A percentile compares a stretch with the other conserved stretches of the same genome.
Evolutionary conservation across 2,329 filamentous ascomycete genomes (phyloP).

Genomic region (Aspergillus sojae): DNA sequence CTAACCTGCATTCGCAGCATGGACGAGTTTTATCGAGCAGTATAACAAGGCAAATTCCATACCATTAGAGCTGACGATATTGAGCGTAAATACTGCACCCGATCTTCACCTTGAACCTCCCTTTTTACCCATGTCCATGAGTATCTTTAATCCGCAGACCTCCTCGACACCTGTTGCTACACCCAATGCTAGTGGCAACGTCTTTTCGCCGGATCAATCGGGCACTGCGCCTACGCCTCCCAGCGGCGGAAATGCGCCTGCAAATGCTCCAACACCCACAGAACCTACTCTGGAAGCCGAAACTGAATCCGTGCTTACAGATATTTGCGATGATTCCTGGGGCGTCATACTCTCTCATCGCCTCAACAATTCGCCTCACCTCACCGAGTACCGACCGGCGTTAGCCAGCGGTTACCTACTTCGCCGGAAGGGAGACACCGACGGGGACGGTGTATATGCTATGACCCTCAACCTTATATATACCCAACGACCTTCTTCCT

Average conservation of each 20-base stretch:
- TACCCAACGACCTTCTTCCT: constrained; percentile 31
- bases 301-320: constrained; percentile 59
- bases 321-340: constrained; percentile 64
- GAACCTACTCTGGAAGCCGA: constrained; percentile 49
- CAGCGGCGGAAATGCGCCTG: constrained; percentile 33
- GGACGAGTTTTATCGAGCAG: constrained; percentile 40
- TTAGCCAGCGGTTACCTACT: constrained; percentile 51
- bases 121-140: constrained; percentile 34
- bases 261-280: constrained; percentile 40
- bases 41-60: constrained; percentile 39
- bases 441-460: constrained; percentile 44
- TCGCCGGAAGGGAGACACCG: constrained; percentile 45
- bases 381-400: constrained; percentile 46
- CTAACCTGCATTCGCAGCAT: constrained; percentile 35
- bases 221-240: constrained; percentile 43
- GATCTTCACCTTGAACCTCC: constrained; percentile 40
- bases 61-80: constrained; percentile 40
- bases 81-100: constrained; percentile 38
- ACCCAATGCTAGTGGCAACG: constrained; percentile 37
- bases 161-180: constrained; percentile 44
- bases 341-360: constrained; percentile 57
- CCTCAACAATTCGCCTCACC: constrained; percentile 43
- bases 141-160: constrained; percentile 34
- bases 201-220: constrained; percentile 47
- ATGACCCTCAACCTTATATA: constrained; percentile 48